Base-by-base conservation (phyloP, 169 alveolate genomes). In the Cryptosporidium viatorum region DNA sequence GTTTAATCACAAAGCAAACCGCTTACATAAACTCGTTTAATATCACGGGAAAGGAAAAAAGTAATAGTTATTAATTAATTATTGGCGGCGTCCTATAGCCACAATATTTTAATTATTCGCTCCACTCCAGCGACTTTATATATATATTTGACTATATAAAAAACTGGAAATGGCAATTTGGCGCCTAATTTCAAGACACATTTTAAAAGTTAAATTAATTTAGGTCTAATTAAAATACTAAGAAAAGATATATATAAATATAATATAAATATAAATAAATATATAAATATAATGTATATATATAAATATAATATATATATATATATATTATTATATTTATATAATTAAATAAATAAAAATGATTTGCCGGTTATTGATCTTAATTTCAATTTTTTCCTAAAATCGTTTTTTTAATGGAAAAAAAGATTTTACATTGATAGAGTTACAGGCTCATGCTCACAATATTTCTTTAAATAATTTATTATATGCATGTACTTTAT, bases 81-180 rank as follows among this genome's bases (percentile, higher is more conserved):
- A 73, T 73, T 73, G 86, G 86, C 86, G 86, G 86, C 70, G 71
- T 73, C 86, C 86, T 73, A 29, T 55, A 31, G 18, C 51, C 50
- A 51, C 55, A 73, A 52, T 73, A 29, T 21, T 26, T 70, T 73
- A 26, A 50, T 73, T 55, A 65, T 73, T 37, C 86, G 71, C 86
- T 73, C 70, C 69, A 73, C 86, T 73, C 86, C 86, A 73, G 86
- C 51, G 86, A 73, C 55, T 71, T 31, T 21, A 23, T 50, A 48
- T 23, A 41, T 51, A 55, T 73, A 55, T 50, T 51, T 73, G 86
- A 33, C 70, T 73, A 73, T 73, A 18, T 73, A 55, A 51, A 52
- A 73, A 18, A 52, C 21, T n/a, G 86, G 31, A 51, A 59, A 21
- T 55, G 67, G 10, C 23, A 0, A 7, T 21, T 21, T 51, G 70